Conservation (phyloP, 208 protist species). For the Blechomonas ayalai region DNA sequence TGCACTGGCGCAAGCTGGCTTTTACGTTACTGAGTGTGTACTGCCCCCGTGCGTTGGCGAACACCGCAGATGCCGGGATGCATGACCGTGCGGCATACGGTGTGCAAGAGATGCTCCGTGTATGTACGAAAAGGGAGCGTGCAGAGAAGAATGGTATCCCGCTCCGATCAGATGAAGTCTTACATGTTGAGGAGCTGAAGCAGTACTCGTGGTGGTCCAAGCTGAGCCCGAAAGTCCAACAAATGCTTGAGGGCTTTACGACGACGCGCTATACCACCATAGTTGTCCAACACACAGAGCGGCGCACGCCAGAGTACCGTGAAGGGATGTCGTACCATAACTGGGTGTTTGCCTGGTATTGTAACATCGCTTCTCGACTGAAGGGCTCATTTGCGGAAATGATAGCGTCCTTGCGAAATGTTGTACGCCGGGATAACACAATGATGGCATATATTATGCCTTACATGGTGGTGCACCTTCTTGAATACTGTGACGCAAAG, state of each 20-base stretch:
- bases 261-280: constrained; percentile 57
- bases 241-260: constrained; percentile 66
- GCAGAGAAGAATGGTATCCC: constrained; percentile 14
- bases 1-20: constrained; percentile 63
- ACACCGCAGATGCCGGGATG: constrained; percentile 66
- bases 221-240: constrained; percentile 35
- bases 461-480: constrained; percentile 61
- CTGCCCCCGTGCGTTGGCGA: constrained; percentile 62
- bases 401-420: constrained; percentile 68
- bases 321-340: constrained; percentile 30
- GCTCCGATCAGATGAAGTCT: constrained; percentile 30
- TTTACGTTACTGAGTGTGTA: constrained; percentile 58
- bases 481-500: constrained; percentile 23
- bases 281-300: constrained; percentile 31
- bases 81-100: constrained; percentile 83
- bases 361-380: constrained; percentile 40
- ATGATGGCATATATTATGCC: constrained; percentile 68
- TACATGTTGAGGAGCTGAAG: constrained; percentile 64
- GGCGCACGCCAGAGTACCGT: constrained; percentile 54
- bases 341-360: constrained; percentile 73
- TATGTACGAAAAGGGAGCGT: constrained; percentile 52
- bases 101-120: constrained; percentile 75
- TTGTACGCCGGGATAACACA: constrained; percentile 59
- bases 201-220: constrained; percentile 74
- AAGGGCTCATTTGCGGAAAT: constrained; percentile 50